phyloP scores from a whole-genome alignment of 2,329 filamentous ascomycete genomes.

The Beauveria varroae region DNA sequence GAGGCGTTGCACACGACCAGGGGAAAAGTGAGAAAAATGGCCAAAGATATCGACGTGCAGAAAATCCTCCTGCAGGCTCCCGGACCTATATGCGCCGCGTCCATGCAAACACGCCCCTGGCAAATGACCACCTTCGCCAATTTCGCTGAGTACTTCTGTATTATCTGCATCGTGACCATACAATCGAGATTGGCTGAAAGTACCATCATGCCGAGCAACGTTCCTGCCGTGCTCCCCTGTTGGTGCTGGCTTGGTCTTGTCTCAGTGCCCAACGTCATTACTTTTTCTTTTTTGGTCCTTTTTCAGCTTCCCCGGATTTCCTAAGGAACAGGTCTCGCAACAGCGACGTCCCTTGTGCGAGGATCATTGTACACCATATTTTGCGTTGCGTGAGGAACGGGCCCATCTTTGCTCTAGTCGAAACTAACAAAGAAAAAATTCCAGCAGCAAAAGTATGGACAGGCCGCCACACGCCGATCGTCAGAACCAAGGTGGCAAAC shows the following conservation, averaged over 20 bases:
- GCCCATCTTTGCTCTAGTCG: not conserved
- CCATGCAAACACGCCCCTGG: not conserved
- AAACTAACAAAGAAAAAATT: not conserved
- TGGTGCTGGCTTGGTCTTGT: not conserved
- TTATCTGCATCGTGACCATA: not conserved
- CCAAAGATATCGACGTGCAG: not conserved
- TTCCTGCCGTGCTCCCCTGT: not conserved
- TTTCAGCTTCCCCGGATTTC: slow-evolving; percentile 7
- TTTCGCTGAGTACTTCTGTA: not conserved
- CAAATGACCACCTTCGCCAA: not conserved
- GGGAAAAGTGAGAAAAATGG: not conserved
- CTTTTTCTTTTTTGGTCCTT: not conserved
- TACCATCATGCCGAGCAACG: not conserved
- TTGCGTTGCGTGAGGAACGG: not conserved
- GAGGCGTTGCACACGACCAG: not conserved
- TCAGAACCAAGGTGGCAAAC: not conserved
- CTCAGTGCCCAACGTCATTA: not conserved
- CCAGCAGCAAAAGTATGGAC: not conserved
- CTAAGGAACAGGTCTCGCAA: not conserved
- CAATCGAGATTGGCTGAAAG: not conserved
- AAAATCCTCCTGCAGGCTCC: not conserved
- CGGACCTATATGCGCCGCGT: too few relatives aligned
- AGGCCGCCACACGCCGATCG: not conserved
- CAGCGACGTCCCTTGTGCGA: not conserved
- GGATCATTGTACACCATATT: not conserved